Evolutionary conservation across 306 rosid genomes (phyloP), one percentile per base, ranked within the genome.

Genomic region (Mimosa pudica): DNA sequence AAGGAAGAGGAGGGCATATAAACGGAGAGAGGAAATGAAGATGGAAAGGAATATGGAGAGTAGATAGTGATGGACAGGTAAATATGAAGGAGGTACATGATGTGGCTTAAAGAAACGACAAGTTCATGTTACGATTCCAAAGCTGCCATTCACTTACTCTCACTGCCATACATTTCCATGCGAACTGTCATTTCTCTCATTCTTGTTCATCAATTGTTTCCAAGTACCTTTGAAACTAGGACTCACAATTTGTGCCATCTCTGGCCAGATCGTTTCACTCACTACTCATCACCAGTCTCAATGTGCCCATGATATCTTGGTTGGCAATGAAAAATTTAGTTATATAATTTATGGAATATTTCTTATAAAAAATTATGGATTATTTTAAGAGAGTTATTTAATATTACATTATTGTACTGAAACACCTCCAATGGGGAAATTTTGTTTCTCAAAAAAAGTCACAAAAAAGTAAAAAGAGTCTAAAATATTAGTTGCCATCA

Each of bases 111-210:
- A 83, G 79, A 80, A 88, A 79, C 80, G 77, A 75, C 83, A 83
- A 67, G 66, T 80, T 85, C 69, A 52, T 78, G 88, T 80, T 47
- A 63, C 75, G 88, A 87, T 90, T 87, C 94, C 87, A 42, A 80
- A 52, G 76, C 84, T 81, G 83, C 77, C 81, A 70, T 71, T 78
- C 81, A 73, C 78, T 81, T 17, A 24, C 47, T 65, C 79, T 45
- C 61, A 63, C 5, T 3, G 24, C 55, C 20, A 38, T 24, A 30
- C 60, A 9, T 60, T 66, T 65, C 74, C 52, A n/a, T 10, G 33
- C 30, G 70, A 54, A 57, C 75, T 80, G 57, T 70, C 49, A 16
- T 70, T 70, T 79, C 83, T 51, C 55, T 16, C 55, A 12, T 3
- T 49, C 17, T 51, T 51, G 18, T 54, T 54, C 63, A 55, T n/a